Evolutionary conservation across 176 grass and related monocot genomes (phyloP), one percentile per base, ranked within the genome.

Genomic region (Avena sativa): DNA sequence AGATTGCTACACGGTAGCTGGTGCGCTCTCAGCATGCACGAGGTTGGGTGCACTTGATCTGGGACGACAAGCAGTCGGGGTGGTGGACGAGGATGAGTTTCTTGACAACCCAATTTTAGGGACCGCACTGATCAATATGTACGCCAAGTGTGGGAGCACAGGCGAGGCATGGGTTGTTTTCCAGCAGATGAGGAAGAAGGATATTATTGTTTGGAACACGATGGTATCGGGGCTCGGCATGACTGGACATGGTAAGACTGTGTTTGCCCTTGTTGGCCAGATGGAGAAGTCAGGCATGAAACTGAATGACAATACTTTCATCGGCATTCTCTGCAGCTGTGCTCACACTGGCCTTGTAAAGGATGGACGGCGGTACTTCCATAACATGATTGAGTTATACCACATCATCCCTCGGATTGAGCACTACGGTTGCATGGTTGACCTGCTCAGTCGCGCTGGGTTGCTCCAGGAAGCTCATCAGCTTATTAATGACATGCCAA

Each of bases 361-460:
- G 58, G 93, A 95, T 59, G 93, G 91, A 8, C 71, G 50, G 44
- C 83, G 12, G 14, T 91, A 89, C 44, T 95, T 95, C 53, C 40
- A 20, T 50, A 85, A 80, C 71, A 95, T 95, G 81, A 76, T 48
- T 74, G 78, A 63, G 49, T 10, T 87, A 4, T 92, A 89, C 59
- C 30, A 0, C 78, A 89, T 95, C 69, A 87, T 20, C 3, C 93
- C 88, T 25, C 90, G 84, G 82, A 64, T 92, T 19, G 93, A 95
- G 84, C 93, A 95, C 62, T 92, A 91, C 9, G 93, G 91, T 62
- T 83, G 78, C 79, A 95, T 95, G 86, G 86, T 95, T 1, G 93
- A 95, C 79, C 81, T 95, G n/a, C 81, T 95, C 53, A 88, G 91
- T 58, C 91, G 93, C 44, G 84, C 91, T 14, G 93, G 93, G 0